phyloP scores from a whole-genome alignment of 192 early-diverging fungal species.

The Rhizophagus sp. region DNA sequence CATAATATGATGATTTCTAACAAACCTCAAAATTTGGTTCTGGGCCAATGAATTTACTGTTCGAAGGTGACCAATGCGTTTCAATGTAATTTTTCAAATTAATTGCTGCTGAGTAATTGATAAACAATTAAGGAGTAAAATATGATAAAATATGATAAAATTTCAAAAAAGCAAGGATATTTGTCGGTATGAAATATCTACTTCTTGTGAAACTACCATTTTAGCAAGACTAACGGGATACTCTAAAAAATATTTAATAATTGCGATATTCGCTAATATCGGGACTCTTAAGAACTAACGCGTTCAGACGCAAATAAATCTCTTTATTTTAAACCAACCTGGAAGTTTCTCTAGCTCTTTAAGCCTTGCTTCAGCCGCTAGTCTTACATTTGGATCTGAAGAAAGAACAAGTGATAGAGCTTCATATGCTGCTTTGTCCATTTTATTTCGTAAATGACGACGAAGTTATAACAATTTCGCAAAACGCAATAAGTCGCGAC shows the following conservation, averaged over 20 bases:
- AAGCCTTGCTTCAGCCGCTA: constrained; percentile 65
- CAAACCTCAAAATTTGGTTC: constrained; percentile 60
- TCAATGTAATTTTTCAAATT: constrained; percentile 74
- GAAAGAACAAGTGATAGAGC: constrained; percentile 70
- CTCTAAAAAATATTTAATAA: constrained; percentile 36
- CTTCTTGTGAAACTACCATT: constrained; percentile 64
- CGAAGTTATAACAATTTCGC: background rate
- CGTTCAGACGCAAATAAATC: background rate
- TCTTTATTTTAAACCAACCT: constrained; percentile 44
- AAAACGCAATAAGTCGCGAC: too few relatives aligned
- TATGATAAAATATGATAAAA: background rate
- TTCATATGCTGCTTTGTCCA: constrained; percentile 77
- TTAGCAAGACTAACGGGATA: constrained; percentile 71
- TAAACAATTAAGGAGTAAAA: constrained; percentile 32
- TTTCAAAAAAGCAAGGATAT: constrained; percentile 48
- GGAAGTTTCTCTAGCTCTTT: constrained; percentile 66
- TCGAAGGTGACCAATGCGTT: constrained; percentile 73
- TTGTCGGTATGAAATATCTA: constrained; percentile 65
- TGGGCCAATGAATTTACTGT: constrained; percentile 53
- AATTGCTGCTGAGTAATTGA: constrained; percentile 61
- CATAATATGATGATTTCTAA: background rate
- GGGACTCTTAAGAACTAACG: background rate
- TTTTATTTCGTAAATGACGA: constrained; percentile 26
- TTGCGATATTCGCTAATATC: background rate
- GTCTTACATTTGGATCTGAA: constrained; percentile 62